These are phyloP conservation scores for Verticillium alfalfae DNA, from an alignment of 2,329 filamentous ascomycete species.

Conservation along the genomic window DNA sequence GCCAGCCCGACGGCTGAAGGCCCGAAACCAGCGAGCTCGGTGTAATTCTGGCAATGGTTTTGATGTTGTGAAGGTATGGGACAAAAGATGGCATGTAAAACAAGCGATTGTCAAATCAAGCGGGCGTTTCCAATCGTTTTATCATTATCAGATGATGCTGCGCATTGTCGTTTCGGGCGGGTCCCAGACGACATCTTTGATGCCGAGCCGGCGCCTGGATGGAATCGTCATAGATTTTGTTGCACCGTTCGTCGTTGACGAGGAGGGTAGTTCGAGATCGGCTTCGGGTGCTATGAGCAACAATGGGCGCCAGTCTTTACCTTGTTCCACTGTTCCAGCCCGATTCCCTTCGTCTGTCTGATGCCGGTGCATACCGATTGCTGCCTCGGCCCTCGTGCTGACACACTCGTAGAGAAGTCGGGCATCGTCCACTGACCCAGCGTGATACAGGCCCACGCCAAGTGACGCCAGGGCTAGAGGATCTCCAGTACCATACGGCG, in stretches of 20 bases:
- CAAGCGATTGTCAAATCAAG: not conserved
- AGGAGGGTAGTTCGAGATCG: conserved; percentile 14
- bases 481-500: conserved; percentile 63
- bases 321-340: conserved; percentile 7
- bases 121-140: not conserved
- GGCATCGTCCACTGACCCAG: conserved; percentile 54
- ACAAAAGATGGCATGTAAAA: not conserved
- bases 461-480: conserved; percentile 57
- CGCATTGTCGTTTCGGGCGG: conserved; percentile 20
- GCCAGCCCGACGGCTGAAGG: no score
- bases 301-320: conserved; percentile 15
- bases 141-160: not conserved
- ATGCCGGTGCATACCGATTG: conserved; percentile 21
- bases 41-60: not conserved
- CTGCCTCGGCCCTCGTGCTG: conserved; percentile 25
- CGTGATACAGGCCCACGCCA: conserved; percentile 63
- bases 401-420: conserved; percentile 45
- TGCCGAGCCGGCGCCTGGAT: conserved; percentile 19
- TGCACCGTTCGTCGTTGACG: not conserved
- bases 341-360: not conserved
- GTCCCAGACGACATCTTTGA: conserved; percentile 32
- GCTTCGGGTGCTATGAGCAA: conserved; percentile 19
- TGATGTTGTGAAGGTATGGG: not conserved
- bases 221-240: conserved; percentile 12
- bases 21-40: not conserved